These are phyloP conservation scores for Pinus albicaulis DNA, from an alignment of 75 land plant genomes.

Conservation along the genomic window DNA sequence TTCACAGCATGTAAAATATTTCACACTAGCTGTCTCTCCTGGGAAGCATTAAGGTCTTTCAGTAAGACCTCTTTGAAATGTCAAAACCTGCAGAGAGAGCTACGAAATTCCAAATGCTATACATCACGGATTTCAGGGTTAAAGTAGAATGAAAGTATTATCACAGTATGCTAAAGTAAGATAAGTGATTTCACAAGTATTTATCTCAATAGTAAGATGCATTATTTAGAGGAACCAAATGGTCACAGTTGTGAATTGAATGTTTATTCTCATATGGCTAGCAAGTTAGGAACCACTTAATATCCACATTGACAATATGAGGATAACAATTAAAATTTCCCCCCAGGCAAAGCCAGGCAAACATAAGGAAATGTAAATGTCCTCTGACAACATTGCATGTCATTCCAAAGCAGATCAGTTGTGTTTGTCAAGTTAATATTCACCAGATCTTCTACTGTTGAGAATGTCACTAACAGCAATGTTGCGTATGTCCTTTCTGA, in stretches of 20 bases:
- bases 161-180: background rate
- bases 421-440: slow-evolving; percentile 21
- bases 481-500: slow-evolving; percentile 81
- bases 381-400: background rate
- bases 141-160: background rate
- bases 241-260: background rate
- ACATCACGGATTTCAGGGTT: background rate
- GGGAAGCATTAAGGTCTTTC: slow-evolving; percentile 1
- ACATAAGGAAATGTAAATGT: background rate
- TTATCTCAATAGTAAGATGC: background rate
- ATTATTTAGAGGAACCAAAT: background rate
- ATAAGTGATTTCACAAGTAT: slow-evolving; percentile 2
- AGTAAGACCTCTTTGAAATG: slow-evolving; percentile 3
- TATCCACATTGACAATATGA: background rate
- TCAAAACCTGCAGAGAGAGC: background rate
- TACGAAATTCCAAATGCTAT: slow-evolving; percentile 1
- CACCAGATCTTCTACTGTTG: slow-evolving; percentile 35
- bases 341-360: background rate
- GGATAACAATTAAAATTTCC: background rate
- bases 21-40: slow-evolving; percentile 3
- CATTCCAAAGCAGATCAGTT: slow-evolving; percentile 9
- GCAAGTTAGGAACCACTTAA: background rate
- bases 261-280: background rate
- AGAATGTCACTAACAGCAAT: slow-evolving; percentile 78
- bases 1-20: background rate